These are phyloP conservation scores for Sphaerosporella brunnea DNA, from an alignment of 495 filamentous ascomycete genomes.

Conservation along the genomic window DNA sequence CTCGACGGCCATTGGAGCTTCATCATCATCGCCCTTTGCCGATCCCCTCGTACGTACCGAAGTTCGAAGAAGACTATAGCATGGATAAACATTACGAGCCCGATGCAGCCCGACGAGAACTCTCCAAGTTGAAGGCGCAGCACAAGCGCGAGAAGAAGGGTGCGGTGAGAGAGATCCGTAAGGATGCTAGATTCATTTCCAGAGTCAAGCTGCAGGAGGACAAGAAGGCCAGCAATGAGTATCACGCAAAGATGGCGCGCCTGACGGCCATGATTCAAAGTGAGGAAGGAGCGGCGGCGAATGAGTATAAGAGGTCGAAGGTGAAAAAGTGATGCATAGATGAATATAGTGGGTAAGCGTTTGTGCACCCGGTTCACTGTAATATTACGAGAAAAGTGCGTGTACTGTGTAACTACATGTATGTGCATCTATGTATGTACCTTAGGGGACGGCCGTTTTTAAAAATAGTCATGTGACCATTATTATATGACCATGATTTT, in stretches of 20 bases:
- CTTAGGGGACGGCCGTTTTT: too few relatives aligned
- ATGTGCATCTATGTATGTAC: too few relatives aligned
- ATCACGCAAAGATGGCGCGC: slow-evolving; percentile 86
- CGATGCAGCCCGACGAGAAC: slow-evolving; percentile 66
- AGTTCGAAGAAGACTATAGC: slow-evolving; percentile 92
- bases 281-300: slow-evolving; percentile 70
- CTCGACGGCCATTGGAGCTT: slow-evolving; percentile 62
- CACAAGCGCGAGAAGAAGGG: slow-evolving; percentile 92
- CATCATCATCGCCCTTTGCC: slow-evolving; percentile 79
- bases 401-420: too few relatives aligned
- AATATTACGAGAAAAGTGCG: too few relatives aligned
- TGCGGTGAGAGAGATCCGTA: slow-evolving; percentile 79
- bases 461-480: too few relatives aligned
- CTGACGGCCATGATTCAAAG: slow-evolving; percentile 88
- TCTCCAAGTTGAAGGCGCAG: slow-evolving; percentile 64
- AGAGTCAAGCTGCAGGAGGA: slow-evolving; percentile 76
- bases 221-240: slow-evolving; percentile 73
- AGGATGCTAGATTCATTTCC: slow-evolving; percentile 82
- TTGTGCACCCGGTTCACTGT: too few relatives aligned
- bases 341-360: too few relatives aligned
- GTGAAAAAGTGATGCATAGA: slow-evolving; percentile 36
- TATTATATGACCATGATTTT: too few relatives aligned
- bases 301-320: slow-evolving; percentile 78
- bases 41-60: slow-evolving; percentile 76
- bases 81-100: slow-evolving; percentile 92